phyloP scores from a whole-genome alignment of 2,329 filamentous ascomycete genomes.

The Sporothrix protearum region DNA sequence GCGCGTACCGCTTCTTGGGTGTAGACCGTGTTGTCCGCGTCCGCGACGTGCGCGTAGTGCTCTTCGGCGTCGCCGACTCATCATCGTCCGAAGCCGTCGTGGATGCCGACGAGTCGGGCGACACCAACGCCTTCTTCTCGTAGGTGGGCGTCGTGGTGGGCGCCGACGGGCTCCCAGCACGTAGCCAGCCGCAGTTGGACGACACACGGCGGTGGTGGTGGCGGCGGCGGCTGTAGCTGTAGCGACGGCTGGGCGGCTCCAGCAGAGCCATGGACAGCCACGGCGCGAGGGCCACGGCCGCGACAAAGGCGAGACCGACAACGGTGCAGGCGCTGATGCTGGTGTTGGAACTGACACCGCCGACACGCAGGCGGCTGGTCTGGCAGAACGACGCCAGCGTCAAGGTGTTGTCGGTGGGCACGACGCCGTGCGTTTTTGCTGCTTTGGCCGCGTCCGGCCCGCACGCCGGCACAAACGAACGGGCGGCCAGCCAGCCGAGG shows the following conservation, averaged over 20 bases:
- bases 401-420: background rate
- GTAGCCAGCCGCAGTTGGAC: constrained; percentile 10
- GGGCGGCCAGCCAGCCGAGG: constrained; percentile 14
- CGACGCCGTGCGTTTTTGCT: background rate
- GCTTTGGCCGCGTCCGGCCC: too few relatives aligned
- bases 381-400: background rate
- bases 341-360: background rate
- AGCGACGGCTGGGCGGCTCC: constrained; percentile 5
- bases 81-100: background rate
- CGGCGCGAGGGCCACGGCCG: constrained; percentile 17
- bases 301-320: constrained; percentile 13
- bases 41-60: background rate
- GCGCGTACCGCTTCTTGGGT: background rate
- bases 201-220: background rate
- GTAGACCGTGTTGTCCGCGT: background rate
- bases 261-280: constrained; percentile 25
- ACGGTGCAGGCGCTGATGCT: constrained; percentile 7
- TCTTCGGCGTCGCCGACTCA: background rate
- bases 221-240: constrained; percentile 6
- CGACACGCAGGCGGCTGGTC: background rate
- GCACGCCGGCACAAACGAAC: background rate
- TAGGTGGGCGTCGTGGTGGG: background rate
- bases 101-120: background rate
- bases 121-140: background rate
- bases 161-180: background rate